Percentiles rank a stretch among this genome's conserved stretches.
phyloP scores from a whole-genome alignment of 495 filamentous ascomycete genomes.

The Aspergillus heteromorphus region DNA sequence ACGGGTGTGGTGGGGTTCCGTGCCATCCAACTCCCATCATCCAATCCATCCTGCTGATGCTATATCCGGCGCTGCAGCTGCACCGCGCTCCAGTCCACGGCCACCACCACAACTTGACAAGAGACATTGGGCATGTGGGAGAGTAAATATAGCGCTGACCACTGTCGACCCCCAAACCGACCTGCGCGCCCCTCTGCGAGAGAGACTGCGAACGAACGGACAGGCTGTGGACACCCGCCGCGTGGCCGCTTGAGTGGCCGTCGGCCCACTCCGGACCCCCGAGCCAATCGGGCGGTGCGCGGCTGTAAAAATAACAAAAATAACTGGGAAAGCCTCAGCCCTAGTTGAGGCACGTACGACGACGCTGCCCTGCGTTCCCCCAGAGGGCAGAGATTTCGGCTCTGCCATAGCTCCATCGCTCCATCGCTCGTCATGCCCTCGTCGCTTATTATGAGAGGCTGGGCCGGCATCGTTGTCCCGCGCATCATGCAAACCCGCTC shows the following conservation, averaged over 20 bases:
- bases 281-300: not conserved
- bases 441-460: not conserved
- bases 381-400: not conserved
- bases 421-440: not conserved
- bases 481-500: not conserved
- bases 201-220: no score
- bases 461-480: not conserved
- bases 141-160: no score
- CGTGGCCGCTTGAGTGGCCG: conserved; percentile 3
- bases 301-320: conserved; percentile 8
- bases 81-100: no score
- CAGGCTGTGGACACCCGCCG: not conserved
- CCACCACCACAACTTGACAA: no score
- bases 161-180: no score
- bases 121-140: no score
- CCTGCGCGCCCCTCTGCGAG: no score
- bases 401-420: not conserved
- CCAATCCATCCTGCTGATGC: not conserved
- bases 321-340: conserved; percentile 3
- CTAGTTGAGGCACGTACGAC: conserved; percentile 5
- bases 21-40: not conserved
- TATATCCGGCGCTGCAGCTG: no score
- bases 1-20: not conserved
- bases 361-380: not conserved
- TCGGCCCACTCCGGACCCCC: not conserved